These are phyloP conservation scores for Candida pseudoviswanathii DNA, from an alignment of 1,139 yeast species.

Conservation along the genomic window DNA sequence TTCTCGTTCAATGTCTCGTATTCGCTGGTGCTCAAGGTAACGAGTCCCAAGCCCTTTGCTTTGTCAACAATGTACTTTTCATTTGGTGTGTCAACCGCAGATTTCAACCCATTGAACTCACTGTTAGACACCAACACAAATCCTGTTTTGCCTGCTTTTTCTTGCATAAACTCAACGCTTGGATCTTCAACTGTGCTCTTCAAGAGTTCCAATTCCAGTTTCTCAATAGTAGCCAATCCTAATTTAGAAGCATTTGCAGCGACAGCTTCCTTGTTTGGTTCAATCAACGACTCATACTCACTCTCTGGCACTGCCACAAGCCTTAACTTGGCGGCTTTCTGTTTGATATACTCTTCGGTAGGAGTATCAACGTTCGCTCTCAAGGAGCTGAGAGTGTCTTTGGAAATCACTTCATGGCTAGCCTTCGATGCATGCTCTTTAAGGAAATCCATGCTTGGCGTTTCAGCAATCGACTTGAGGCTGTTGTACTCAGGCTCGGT, in stretches of 20 bases:
- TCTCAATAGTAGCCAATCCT: constrained; percentile 19
- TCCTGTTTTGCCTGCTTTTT: constrained; percentile 22
- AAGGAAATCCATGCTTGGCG: constrained; percentile 25
- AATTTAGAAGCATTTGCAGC: constrained; percentile 16
- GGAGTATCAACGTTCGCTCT: constrained; percentile 26
- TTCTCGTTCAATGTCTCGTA: constrained; percentile 9
- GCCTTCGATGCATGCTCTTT: constrained; percentile 16
- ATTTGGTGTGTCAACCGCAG: constrained; percentile 25
- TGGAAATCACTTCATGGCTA: constrained; percentile 17
- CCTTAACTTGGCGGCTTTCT: constrained; percentile 17
- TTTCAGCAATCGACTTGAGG: constrained; percentile 10
- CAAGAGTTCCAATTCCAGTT: constrained; percentile 15
- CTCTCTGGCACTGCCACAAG: constrained; percentile 25
- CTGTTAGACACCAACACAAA: constrained; percentile 20
- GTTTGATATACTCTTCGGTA: constrained; percentile 24
- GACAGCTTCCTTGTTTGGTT: constrained; percentile 25
- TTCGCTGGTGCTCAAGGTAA: constrained; percentile 18
- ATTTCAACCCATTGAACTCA: constrained; percentile 19
- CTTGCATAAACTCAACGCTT: constrained; percentile 18
- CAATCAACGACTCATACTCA: constrained; percentile 24
- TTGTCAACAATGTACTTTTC: constrained; percentile 26
- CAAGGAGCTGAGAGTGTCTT: constrained; percentile 19
- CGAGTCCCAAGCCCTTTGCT: constrained; percentile 16
- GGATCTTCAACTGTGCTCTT: constrained; percentile 17
- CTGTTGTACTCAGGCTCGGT: constrained; percentile 6